phyloP scores from a whole-genome alignment of 179 eudicot genomes.

The Spinacia oleracea region DNA sequence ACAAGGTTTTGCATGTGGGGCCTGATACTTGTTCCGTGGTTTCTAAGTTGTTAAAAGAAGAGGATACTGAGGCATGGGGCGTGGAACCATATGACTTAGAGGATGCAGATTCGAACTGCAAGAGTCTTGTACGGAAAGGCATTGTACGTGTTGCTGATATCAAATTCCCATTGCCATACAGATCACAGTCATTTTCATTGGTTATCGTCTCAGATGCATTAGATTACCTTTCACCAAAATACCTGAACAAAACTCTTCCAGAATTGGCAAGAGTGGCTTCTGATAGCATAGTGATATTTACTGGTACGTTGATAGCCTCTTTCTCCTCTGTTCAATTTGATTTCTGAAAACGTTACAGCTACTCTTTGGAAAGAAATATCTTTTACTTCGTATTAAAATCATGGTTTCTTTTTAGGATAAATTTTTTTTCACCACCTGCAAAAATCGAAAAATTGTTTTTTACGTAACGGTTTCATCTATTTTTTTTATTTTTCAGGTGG shows the following conservation, averaged over 20 bases:
- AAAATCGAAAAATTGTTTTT: too few relatives aligned
- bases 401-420: too few relatives aligned
- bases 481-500: too few relatives aligned
- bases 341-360: background rate
- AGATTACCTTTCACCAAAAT: conserved; percentile 93
- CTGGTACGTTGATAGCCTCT: conserved; percentile 47
- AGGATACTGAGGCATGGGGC: conserved; percentile 96
- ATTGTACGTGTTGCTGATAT: conserved; percentile 95
- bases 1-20: conserved; percentile 89
- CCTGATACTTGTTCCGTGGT: conserved; percentile 92
- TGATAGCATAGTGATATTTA: conserved; percentile 75
- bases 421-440: too few relatives aligned
- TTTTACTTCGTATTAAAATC: too few relatives aligned
- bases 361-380: background rate
- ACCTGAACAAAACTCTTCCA: conserved; percentile 90
- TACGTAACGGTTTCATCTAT: too few relatives aligned
- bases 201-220: conserved; percentile 91
- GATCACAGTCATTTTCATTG: conserved; percentile 75
- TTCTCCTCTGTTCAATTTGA: background rate
- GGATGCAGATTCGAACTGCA: conserved; percentile 73
- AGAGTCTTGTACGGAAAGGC: conserved; percentile 77
- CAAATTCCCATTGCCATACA: conserved; percentile 91
- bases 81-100: conserved; percentile 97
- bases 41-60: conserved; percentile 70
- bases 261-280: conserved; percentile 80